Evolutionary conservation across 2,329 filamentous ascomycete genomes (phyloP).

Genomic region (Elsinoe fawcettii): DNA sequence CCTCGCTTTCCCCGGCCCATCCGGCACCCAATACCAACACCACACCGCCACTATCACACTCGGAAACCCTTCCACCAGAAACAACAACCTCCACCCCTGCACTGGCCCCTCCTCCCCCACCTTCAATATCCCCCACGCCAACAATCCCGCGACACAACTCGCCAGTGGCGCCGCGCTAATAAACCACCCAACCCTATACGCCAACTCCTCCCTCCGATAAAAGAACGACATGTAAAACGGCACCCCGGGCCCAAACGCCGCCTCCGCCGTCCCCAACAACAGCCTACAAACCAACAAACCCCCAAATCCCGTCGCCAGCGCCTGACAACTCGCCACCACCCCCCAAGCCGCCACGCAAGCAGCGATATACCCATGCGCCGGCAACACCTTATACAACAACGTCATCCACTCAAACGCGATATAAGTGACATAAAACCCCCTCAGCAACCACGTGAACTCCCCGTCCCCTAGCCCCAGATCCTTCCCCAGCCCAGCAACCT

Average conservation of each 20-base stretch:
- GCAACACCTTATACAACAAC: conserved; percentile 48
- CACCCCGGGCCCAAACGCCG: conserved; percentile 55
- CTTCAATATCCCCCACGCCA: conserved; percentile 72
- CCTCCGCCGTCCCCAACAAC: conserved; percentile 50
- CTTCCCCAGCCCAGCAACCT: conserved; percentile 48
- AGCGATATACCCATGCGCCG: conserved; percentile 54
- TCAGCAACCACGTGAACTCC: conserved; percentile 55
- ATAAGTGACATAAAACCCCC: conserved; percentile 57
- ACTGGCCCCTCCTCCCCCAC: conserved; percentile 59
- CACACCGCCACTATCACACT: conserved; percentile 66
- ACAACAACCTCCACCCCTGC: conserved; percentile 77
- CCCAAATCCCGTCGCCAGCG: conserved; percentile 39
- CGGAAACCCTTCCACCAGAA: conserved; percentile 78
- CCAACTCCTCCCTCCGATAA: conserved; percentile 62
- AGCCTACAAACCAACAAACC: conserved; percentile 55
- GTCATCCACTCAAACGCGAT: conserved; percentile 62
- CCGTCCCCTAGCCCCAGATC: conserved; percentile 48
- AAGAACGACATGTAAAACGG: conserved; percentile 60
- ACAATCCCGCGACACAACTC: conserved; percentile 62
- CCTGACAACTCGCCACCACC: conserved; percentile 64
- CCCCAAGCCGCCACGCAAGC: conserved; percentile 71
- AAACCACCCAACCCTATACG: conserved; percentile 77
- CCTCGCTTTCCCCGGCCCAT: conserved; percentile 50
- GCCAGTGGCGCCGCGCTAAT: conserved; percentile 63
- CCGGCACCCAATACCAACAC: conserved; percentile 69